Conservation (phyloP, 257 asterid species). For the Scutellaria baicalensis region DNA sequence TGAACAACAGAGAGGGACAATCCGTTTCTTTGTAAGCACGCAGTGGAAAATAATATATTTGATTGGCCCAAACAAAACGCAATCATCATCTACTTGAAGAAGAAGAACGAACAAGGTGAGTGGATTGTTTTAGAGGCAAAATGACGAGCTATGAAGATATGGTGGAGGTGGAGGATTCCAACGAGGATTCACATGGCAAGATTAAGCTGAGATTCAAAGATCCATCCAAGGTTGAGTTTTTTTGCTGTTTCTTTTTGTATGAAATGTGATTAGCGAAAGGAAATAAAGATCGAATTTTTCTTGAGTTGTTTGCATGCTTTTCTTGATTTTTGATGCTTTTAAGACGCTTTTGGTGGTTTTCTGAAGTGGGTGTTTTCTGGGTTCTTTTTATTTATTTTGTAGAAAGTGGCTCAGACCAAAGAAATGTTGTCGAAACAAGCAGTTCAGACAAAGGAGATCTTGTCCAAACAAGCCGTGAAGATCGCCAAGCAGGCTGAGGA, state of each 20-base stretch:
- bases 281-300: not conserved
- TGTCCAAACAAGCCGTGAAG: constrained; percentile 39
- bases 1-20: not conserved
- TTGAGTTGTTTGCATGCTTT: not conserved
- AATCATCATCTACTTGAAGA: constrained; percentile 5
- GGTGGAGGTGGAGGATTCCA: constrained; percentile 48
- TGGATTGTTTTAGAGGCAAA: not conserved
- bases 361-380: not conserved
- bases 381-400: constrained; percentile 9
- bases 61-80: not conserved
- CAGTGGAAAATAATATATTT: not conserved
- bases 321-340: too few species aligned
- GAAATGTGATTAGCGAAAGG: not conserved
- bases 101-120: not conserved
- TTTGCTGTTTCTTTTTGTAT: not conserved
- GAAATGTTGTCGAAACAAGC: constrained; percentile 52
- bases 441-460: constrained; percentile 56
- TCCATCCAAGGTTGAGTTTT: constrained; percentile 56
- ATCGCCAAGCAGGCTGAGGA: constrained; percentile 96
- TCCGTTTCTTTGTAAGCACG: not conserved
- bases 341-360: not conserved
- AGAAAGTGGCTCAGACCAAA: constrained; percentile 90
- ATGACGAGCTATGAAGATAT: constrained; percentile 56
- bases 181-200: constrained; percentile 42
- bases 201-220: constrained; percentile 54